Conservation (phyloP, 257 asterid genomes). For the Lithospermum erythrorhizon region DNA sequence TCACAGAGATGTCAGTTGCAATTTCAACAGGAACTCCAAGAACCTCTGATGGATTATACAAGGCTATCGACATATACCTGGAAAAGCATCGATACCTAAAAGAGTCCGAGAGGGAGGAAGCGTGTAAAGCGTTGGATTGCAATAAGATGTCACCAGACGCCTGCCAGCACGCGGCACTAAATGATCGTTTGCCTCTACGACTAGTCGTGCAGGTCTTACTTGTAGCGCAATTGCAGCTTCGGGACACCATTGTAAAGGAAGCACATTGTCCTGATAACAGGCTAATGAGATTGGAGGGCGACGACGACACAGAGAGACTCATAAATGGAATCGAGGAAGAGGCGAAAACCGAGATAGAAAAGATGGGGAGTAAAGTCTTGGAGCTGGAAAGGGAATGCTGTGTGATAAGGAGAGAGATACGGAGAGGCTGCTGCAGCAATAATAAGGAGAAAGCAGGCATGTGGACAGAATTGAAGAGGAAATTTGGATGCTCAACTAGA, state of each 20-base stretch:
- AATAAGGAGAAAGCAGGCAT: constrained; percentile 28
- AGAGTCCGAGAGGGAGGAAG: constrained; percentile 48
- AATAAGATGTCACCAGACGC: constrained; percentile 55
- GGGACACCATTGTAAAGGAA: constrained; percentile 30
- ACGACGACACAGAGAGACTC: constrained; percentile 7
- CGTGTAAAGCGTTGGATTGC: constrained; percentile 51
- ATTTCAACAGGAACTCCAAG: constrained; percentile 29
- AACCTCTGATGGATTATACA: constrained; percentile 46
- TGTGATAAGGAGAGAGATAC: constrained; percentile 51
- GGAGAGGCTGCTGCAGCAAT: constrained; percentile 12
- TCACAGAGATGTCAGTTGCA: constrained; percentile 39
- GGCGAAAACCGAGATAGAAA: constrained; percentile 48
- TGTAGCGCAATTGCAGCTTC: constrained; percentile 43
- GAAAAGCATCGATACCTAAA: constrained; percentile 60
- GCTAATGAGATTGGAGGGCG: constrained; percentile 15
- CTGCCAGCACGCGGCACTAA: constrained; percentile 54
- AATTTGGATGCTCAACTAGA: constrained; percentile 48
- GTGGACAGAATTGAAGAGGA: constrained; percentile 93
- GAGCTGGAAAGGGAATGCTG: constrained; percentile 52
- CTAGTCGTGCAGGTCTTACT: constrained; percentile 61
- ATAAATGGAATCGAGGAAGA: constrained; percentile 20
- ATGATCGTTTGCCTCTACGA: constrained; percentile 51
- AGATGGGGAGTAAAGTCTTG: constrained; percentile 50
- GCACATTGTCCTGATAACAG: constrained; percentile 8
- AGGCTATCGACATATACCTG: constrained; percentile 53